Evolutionary conservation across 2,329 filamentous ascomycete genomes (phyloP).

Genomic region (Ophiocordyceps unilateralis): DNA sequence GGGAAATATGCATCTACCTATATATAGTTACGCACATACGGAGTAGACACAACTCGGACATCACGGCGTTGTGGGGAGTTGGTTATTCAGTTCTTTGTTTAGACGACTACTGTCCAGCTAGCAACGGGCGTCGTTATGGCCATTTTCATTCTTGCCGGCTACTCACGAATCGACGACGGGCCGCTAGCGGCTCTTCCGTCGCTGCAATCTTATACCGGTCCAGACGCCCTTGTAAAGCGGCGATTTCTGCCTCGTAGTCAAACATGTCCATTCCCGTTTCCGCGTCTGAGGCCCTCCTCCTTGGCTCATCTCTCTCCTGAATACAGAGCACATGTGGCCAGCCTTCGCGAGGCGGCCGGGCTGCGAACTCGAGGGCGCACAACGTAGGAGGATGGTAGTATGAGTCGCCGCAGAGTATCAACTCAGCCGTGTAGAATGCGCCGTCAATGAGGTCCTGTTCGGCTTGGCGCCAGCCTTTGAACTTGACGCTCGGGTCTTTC

Average conservation of each 20-base stretch:
- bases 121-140: not conserved
- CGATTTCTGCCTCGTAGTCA: constrained; percentile 7
- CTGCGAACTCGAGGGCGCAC: constrained; percentile 16
- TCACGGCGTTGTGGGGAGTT: not conserved
- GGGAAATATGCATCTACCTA: not conserved
- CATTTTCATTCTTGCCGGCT: not conserved
- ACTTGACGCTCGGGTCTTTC: constrained; percentile 51
- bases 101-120: not conserved
- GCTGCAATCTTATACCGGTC: constrained; percentile 1
- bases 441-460: constrained; percentile 46
- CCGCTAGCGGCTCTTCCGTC: not conserved
- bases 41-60: not conserved
- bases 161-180: not conserved
- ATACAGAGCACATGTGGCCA: constrained; percentile 7
- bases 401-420: constrained; percentile 15
- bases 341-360: constrained; percentile 3
- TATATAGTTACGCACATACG: not conserved
- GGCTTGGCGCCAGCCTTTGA: constrained; percentile 47
- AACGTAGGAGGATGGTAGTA: constrained; percentile 19
- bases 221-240: constrained; percentile 2
- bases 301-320: constrained; percentile 1
- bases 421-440: constrained; percentile 47
- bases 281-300: not conserved
- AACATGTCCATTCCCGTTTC: constrained; percentile 4
- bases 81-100: not conserved